Evolutionary conservation across 2,329 filamentous ascomycete genomes (phyloP).

Genomic region (Xylariaceae sp.): DNA sequence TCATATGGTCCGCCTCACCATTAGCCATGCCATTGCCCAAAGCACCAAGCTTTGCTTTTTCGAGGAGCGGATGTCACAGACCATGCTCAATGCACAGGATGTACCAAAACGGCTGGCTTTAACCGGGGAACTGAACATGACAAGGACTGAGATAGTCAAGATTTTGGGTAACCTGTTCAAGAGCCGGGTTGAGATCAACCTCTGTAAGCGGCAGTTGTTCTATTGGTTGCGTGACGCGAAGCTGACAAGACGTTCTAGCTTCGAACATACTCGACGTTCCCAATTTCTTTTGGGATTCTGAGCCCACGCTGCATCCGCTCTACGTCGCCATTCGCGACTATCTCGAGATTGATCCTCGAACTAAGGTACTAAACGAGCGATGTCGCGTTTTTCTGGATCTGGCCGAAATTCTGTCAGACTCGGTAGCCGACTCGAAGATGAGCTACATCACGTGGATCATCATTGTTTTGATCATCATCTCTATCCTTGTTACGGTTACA

Average conservation of each 20-base stretch:
- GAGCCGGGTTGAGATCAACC: slow-evolving; percentile 91
- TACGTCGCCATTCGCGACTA: slow-evolving; percentile 96
- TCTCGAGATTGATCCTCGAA: slow-evolving; percentile 92
- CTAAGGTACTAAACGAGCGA: slow-evolving; percentile 94
- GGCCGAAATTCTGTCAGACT: slow-evolving; percentile 89
- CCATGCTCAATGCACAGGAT: slow-evolving; percentile 89
- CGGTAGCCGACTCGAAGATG: slow-evolving; percentile 91
- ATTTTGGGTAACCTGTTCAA: slow-evolving; percentile 89
- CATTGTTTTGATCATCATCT: slow-evolving; percentile 86
- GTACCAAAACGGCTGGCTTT: slow-evolving; percentile 85
- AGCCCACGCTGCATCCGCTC: slow-evolving; percentile 89
- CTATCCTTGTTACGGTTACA: slow-evolving; percentile 83
- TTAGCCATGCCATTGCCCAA: slow-evolving; percentile 95
- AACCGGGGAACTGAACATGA: slow-evolving; percentile 88
- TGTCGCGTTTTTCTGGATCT: slow-evolving; percentile 96
- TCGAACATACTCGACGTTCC: slow-evolving; percentile 95
- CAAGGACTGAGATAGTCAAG: slow-evolving; percentile 83
- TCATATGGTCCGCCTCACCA: slow-evolving; percentile 98
- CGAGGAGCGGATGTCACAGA: slow-evolving; percentile 91
- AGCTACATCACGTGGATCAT: slow-evolving; percentile 97
- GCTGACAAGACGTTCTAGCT: slow-evolving; percentile 44
- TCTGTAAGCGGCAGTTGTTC: slow-evolving; percentile 62
- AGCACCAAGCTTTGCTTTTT: slow-evolving; percentile 96
- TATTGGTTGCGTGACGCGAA: slow-evolving; percentile 1
- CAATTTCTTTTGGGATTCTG: slow-evolving; percentile 97